Evolutionary conservation across 2,329 filamentous ascomycete species (phyloP).

Genomic region (Alternaria sp.): DNA sequence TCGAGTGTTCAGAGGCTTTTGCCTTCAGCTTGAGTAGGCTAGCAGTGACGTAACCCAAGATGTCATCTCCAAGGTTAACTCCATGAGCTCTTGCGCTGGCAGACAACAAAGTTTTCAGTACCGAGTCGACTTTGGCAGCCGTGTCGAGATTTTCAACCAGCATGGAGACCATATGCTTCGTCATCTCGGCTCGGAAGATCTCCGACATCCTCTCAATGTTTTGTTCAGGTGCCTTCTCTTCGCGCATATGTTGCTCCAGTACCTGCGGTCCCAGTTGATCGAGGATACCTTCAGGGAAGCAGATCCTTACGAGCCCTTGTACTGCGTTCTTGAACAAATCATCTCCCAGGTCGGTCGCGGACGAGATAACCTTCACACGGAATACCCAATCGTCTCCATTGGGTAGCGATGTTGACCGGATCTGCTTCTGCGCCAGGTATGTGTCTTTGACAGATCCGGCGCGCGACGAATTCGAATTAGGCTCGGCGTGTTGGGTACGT

Average conservation of each 20-base stretch:
- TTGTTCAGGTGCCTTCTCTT: conserved; percentile 12
- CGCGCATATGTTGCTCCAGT: conserved; percentile 29
- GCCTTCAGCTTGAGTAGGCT: neutral
- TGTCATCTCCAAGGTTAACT: neutral
- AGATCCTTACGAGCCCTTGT: conserved; percentile 33
- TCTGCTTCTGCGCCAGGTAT: neutral
- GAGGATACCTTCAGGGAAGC: conserved; percentile 33
- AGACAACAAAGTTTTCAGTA: conserved; percentile 13
- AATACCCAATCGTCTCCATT: conserved; percentile 31
- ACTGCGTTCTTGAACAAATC: conserved; percentile 32
- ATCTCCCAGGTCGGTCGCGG: conserved; percentile 11
- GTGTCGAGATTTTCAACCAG: conserved; percentile 27
- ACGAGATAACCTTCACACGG: conserved; percentile 30
- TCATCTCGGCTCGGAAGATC: conserved; percentile 26
- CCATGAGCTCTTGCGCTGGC: conserved; percentile 20
- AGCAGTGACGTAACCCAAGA: neutral
- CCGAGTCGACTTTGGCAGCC: conserved; percentile 15
- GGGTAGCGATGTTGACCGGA: neutral
- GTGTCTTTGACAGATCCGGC: neutral
- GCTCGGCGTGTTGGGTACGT: neutral
- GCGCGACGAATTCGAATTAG: neutral
- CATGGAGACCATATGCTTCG: conserved; percentile 25
- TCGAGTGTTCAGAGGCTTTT: neutral
- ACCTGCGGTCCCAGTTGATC: conserved; percentile 30
- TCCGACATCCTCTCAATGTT: conserved; percentile 26